Evolutionary conservation across 345 rosid genomes (phyloP), one percentile per base, ranked within the genome.

Genomic region (Pugionium cornutum): DNA sequence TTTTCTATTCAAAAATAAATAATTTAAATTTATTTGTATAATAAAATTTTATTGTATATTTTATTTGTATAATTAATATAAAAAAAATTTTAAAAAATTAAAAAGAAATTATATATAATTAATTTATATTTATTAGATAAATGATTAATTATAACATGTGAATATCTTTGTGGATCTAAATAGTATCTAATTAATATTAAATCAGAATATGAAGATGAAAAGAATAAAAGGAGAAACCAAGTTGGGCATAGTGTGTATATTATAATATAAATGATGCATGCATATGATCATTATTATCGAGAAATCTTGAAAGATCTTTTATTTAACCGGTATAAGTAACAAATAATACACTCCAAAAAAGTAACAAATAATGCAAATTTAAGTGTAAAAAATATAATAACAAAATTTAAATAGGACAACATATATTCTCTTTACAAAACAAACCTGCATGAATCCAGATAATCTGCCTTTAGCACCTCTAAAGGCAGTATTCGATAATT

Each of bases 401-500:
- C 37, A 34, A 58, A 72, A 49, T 58, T 37, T 57, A 50, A 71
- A 18, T 44, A 29, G 35, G 61, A 64, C 48, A 72, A 51, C 18
- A 18, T 18, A 18, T 18, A 18, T 72, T 65, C 71, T 58, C 71
- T 72, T 72, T 72, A 58, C 76, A 65, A 72, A 65, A 51, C 76
- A 72, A 72, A 31, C 48, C 61, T 66, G 67, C 67, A 5, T 59
- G 58, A 72, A 58, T 66, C 62, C 72, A 72, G 71, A 67, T 66
- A 44, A 8, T 26, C 48, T 51, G 71, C 76, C 71, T 72, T 65
- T 36, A 18, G 71, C 66, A 51, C 57, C 67, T 72, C 65, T 37
- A 58, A 44, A 72, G 50, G 58, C 11, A 34, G 58, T 55, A 48
- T 71, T 47, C 40, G 29, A 62, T 39, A 25, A 58, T 26, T 42